Evolutionary conservation across 2,329 filamentous ascomycete species (phyloP), one percentile per base, ranked within the genome.

Genomic region (Ascomycota sp.): DNA sequence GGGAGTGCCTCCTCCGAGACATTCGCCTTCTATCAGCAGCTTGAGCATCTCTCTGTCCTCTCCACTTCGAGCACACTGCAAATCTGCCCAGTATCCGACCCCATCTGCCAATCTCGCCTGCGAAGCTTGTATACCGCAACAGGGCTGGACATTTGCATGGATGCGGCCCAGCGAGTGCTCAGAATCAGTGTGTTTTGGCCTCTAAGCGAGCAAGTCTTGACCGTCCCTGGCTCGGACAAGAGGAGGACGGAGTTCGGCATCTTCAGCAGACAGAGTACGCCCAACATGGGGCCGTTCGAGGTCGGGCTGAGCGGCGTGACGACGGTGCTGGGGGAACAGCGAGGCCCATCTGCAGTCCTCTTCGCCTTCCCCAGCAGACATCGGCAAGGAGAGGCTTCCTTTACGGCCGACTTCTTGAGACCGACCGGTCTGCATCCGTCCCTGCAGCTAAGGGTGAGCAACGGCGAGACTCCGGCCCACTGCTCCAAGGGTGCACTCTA

Each of bases 351-450:
- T 29, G 66, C 78, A 2, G 78, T 80, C 1, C 59, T 86, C 31
- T 93, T 95, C 57, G 72, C 78, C 30, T 89, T 92, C 42, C 74
- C 80, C 2, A 72, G 81, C 3, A 72, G 83, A 0, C 84, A 93
- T 52, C 58, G 63, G 28, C 70, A 77, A 43, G 58, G 66, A 9
- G 45, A 53, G 2, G 51, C 59, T 0, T 64, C 55, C 34, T 91
- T 81, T 51, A 62, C 59, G 0, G 62, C 72, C 13, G 54, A 54
- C 1, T 83, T 92, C 47, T 49, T 68, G n/a, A 41, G 59, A 2
- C 83, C 83, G 1, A 76, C 73, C 0, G 84, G 86, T 7, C 64
- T 93, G 8, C 86, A 93, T 54, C 86, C 86, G 2, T 79, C 72
- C 0, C 60, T 93, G 38, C 67, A 73, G 43, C 62, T 92, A 34